Evolutionary conservation across 106 monocot species (phyloP), one percentile per base, ranked within the genome.

Genomic region (Apostasia shenzhenica): DNA sequence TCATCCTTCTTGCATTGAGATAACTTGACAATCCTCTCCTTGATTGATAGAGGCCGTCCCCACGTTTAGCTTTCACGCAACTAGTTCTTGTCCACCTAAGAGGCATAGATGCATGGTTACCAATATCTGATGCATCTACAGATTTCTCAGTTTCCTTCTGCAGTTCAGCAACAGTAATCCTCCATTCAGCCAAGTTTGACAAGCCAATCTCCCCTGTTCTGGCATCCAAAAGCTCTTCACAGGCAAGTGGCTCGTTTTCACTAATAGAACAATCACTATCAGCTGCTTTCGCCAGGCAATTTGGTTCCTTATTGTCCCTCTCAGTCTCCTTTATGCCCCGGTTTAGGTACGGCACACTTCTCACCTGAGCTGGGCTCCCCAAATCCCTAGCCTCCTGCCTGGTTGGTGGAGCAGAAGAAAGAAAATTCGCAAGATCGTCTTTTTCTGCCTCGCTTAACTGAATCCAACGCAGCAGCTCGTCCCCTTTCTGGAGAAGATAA

Each of bases 361-460:
- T 26, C 26, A 26, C 26, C 26, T 26, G 26, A 26, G 26, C 26
- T 26, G 26, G 26, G 26, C 26, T 26, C 26, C 26, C 26, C 26
- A 26, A 26, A 1, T 57, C 72, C 42, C 58, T 70, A 7, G 44
- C 14, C 44, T 81, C 71, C 47, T 74, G 70, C 61, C 41, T 55
- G 10, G 59, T 69, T 12, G 61, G 55, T 46, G 79, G 69, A 8
- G 48, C 53, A 11, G 62, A 37, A 67, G 79, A 82, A 62, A 86
- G 82, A 77, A 86, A 86, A 43, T 45, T 50, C 11, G 70, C 82
- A 67, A 86, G 76, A 72, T 86, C 86, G 67, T 82, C 86, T 57
- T 66, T 57, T 55, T 86, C 86, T 14, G 79, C 79, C 57, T 77
- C 79, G 48, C 82, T 67, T 54, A 86, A 79, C 48, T 82, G 81